Evolutionary conservation across 2,329 filamentous ascomycete genomes (phyloP), one percentile per base, ranked within the genome.

Genomic region (Neophaeococcomyces aloes): DNA sequence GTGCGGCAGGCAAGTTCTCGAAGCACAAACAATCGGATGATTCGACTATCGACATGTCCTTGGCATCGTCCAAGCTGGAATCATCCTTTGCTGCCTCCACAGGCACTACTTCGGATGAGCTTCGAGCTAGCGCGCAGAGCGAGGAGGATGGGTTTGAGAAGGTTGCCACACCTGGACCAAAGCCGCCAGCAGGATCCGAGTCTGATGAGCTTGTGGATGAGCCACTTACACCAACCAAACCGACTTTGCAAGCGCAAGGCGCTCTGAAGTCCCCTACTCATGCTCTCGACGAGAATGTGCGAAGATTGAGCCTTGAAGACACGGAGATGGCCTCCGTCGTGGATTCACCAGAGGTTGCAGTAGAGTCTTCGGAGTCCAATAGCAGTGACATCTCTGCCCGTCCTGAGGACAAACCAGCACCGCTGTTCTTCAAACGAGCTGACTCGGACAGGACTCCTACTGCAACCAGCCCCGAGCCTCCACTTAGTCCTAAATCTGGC

Each of bases 91-190:
- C 65, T n/a, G 55, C 59, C 10, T 59, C 68, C 27, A 65, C 56
- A 5, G 63, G 63, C 29, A 62, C 63, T 3, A 75, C 76, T 3
- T 69, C 74, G 1, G 84, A 87, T 51, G 78, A 79, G 45, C 72
- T 78, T 39, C 83, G 83, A 42, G 78, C 89, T 11, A 83, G 82
- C 41, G 93, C 91, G 56, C 79, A 77, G 13, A 81, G 83, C 10
- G 86, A 94, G 52, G 85, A 91, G 51, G 91, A 96, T 59, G 86
- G 85, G 1, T 96, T 95, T 57, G 91, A 98, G 61, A 87, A 94
- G 62, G 88, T 96, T 7, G 70, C 70, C 35, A 82, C 86, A 47
- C 60, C 64, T 17, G 60, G 60, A 29, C 51, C 55, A 38, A 48
- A 57, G 29, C 11, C 31, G 11, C 30, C 33, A 8, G 40, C 32